Base-by-base conservation (phyloP, 2,329 filamentous ascomycete genomes). In the Fusarium robinianum region DNA sequence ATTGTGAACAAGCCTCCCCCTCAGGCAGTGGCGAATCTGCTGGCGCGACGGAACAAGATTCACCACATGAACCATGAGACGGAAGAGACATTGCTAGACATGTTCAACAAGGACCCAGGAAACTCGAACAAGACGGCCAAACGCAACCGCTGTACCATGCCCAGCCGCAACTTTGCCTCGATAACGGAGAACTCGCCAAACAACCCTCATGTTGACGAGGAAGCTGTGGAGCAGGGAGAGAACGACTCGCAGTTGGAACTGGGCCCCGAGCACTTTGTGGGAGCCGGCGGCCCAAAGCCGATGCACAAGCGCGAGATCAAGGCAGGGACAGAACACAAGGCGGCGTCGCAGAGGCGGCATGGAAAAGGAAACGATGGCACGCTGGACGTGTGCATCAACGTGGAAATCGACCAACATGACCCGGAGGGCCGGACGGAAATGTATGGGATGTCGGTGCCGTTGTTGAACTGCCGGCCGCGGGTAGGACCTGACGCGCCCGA, bases 1-100 rank as follows among this genome's bases (percentile, higher is more conserved):
- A 97, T 99, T 61, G 91, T 95, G 55, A 96, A 99, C 66, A 92
- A 92, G 59, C 94, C 94, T 3, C 90, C 91, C 10, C 90, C 92
- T 1, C 83, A 86, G 66, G 91, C 72, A 58, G 87, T 99, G 63
- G 90, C 90, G 8, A 95, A 99, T 67, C 81, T 96, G 33, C 78
- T 99, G 40, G 92, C 95, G 46, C 85, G 86, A 63, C 81, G 94
- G 47, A 97, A 97, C 75, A 96, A 84, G 70, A 80, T 87, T 35
- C 84, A 87, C 59, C 84, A 87, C 55, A 69, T 87, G 34, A 79
- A 85, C 65, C 60, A 67, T 19, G 71, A 90, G 41, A 99, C 94
- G 0, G 89, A 96, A 61, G 94, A 99, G 72, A 91, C 94, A 26
- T 83, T 97, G 68, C 84, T 97, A 56, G 84, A 87, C n/a, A 83